Conservation (phyloP, 768 basidiomycete species). For the Tylopilus vinaceipallidus region DNA sequence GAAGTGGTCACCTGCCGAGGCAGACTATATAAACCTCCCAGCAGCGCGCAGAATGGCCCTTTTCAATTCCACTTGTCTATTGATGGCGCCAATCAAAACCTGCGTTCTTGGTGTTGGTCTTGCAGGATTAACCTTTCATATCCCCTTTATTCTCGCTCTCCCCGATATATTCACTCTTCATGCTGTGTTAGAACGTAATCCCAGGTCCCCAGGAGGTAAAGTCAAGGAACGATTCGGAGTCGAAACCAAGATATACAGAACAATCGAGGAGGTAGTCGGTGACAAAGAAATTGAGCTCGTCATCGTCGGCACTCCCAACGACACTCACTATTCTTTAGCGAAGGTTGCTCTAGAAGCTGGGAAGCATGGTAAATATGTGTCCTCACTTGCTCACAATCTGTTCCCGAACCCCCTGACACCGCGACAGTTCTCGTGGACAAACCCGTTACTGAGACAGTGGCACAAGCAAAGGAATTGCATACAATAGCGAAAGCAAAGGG, state of each 20-base stretch:
- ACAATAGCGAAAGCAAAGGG: slow-evolving; percentile 56
- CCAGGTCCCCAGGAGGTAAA: slow-evolving; percentile 56
- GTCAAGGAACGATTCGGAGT: slow-evolving; percentile 65
- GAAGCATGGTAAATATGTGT: slow-evolving; percentile 58
- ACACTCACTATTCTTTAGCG: slow-evolving; percentile 68
- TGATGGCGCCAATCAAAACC: slow-evolving; percentile 52
- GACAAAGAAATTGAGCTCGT: slow-evolving; percentile 68
- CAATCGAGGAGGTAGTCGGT: slow-evolving; percentile 56
- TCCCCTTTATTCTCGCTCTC: slow-evolving; percentile 73
- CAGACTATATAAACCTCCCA: slow-evolving; percentile 1
- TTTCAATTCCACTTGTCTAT: no score
- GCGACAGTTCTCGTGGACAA: slow-evolving; percentile 73
- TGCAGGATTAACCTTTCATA: slow-evolving; percentile 74
- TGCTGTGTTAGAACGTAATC: slow-evolving; percentile 75
- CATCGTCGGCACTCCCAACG: slow-evolving; percentile 68
- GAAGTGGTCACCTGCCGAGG: no score
- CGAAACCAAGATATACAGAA: slow-evolving; percentile 53
- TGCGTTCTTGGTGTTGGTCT: slow-evolving; percentile 79
- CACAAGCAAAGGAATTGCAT: slow-evolving; percentile 60
- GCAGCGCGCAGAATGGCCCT: no score
- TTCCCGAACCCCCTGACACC: slow-evolving; percentile 2
- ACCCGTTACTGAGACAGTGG: slow-evolving; percentile 61
- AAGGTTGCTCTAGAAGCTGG: slow-evolving; percentile 66
- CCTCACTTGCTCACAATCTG: background rate
- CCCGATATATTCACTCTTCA: slow-evolving; percentile 68